phyloP scores from a whole-genome alignment of 169 alveolate species.

The Plasmodium knowlesi region DNA sequence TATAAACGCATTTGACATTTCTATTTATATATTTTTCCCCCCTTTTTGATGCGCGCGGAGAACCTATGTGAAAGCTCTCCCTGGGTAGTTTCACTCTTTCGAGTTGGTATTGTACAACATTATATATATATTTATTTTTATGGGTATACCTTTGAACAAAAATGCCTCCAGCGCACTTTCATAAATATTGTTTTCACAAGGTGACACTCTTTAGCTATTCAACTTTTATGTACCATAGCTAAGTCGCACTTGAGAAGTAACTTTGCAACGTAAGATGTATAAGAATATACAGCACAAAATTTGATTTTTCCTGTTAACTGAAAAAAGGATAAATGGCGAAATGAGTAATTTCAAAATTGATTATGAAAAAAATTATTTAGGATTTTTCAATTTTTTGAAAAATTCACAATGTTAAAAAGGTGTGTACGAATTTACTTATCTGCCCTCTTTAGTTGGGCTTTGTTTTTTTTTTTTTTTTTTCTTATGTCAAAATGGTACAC shows the following conservation, averaged over 20 bases:
- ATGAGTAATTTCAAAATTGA: background rate
- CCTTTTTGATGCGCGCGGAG: background rate
- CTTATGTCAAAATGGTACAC: background rate
- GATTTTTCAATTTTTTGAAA: background rate
- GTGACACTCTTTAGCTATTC: conserved; percentile 13
- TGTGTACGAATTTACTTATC: background rate
- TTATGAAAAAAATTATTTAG: background rate
- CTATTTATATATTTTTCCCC: background rate
- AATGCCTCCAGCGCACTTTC: conserved; percentile 1
- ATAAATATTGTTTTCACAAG: background rate
- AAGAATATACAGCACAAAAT: background rate
- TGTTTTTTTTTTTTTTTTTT: background rate
- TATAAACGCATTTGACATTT: background rate
- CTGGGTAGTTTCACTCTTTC: background rate
- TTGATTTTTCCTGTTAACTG: background rate
- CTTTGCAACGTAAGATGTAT: background rate
- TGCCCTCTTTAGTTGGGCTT: background rate
- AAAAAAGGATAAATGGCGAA: background rate
- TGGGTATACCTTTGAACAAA: background rate
- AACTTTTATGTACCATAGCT: conserved; percentile 7
- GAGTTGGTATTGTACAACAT: background rate
- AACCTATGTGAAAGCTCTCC: background rate
- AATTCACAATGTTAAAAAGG: conserved; percentile 4
- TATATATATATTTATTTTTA: background rate
- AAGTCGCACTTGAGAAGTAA: background rate